These are phyloP conservation scores for Melampsora americana DNA, from an alignment of 1,284 basidiomycete species.

Conservation along the genomic window DNA sequence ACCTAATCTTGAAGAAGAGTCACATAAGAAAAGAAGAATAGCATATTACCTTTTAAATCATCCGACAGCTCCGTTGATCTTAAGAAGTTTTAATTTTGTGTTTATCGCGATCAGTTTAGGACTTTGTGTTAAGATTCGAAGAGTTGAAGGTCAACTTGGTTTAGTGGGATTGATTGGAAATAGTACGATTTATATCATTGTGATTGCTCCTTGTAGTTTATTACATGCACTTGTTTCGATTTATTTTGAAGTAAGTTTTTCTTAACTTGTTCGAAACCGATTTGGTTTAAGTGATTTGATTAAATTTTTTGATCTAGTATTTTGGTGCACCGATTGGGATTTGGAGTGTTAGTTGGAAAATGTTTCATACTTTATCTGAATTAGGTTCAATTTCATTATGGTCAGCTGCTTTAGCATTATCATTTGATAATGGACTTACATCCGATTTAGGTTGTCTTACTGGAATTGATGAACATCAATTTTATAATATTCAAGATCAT, in stretches of 20 bases:
- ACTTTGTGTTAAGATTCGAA: constrained; percentile 71
- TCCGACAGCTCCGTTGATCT: constrained; percentile 61
- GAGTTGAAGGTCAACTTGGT: constrained; percentile 60
- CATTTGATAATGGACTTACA: constrained; percentile 87
- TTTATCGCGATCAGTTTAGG: constrained; percentile 76
- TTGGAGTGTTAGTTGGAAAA: constrained; percentile 77
- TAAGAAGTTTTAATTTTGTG: constrained; percentile 76
- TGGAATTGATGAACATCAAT: constrained; percentile 67
- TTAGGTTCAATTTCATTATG: constrained; percentile 85
- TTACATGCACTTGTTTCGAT: constrained; percentile 79
- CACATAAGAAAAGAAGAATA: constrained; percentile 52
- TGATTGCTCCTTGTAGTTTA: constrained; percentile 77
- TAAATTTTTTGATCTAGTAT: constrained; percentile 62
- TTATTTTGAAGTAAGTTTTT: constrained; percentile 47
- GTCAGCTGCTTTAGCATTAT: constrained; percentile 81
- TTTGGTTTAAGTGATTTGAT: constrained; percentile 56
- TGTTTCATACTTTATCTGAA: constrained; percentile 73
- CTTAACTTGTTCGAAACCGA: too few relatives aligned
- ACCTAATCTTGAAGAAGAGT: constrained; percentile 11
- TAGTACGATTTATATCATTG: constrained; percentile 75
- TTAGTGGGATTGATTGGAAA: constrained; percentile 72
- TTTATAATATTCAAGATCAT: constrained; percentile 60
- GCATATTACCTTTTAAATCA: constrained; percentile 50
- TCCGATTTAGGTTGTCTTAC: constrained; percentile 71
- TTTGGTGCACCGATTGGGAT: constrained; percentile 83